These are phyloP conservation scores for Morella rubra DNA, from an alignment of 306 rosid species.

Conservation along the genomic window DNA sequence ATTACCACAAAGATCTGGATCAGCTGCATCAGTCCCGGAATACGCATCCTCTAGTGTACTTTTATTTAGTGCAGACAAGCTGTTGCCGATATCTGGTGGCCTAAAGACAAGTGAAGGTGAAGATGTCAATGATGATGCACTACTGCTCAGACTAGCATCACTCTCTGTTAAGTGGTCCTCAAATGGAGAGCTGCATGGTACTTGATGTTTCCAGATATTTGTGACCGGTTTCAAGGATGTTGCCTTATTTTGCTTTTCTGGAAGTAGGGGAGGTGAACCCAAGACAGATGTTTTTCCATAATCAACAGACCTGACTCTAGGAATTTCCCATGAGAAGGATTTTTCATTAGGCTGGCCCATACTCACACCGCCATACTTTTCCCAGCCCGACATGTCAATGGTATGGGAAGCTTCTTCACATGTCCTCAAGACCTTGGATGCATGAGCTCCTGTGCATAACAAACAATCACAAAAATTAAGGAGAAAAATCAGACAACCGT, in stretches of 20 bases:
- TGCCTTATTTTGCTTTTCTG: slow-evolving; percentile 35
- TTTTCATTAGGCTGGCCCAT: slow-evolving; percentile 39
- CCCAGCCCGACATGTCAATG: slow-evolving; percentile 34
- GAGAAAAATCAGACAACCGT: neutral
- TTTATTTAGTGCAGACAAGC: slow-evolving; percentile 34
- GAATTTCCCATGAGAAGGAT: slow-evolving; percentile 35
- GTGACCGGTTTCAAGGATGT: slow-evolving; percentile 32
- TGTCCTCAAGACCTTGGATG: slow-evolving; percentile 32
- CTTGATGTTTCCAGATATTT: slow-evolving; percentile 13
- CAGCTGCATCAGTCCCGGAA: slow-evolving; percentile 29
- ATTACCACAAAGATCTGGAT: slow-evolving; percentile 35
- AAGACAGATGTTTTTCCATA: slow-evolving; percentile 33
- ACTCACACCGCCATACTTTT: slow-evolving; percentile 24
- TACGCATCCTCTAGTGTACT: slow-evolving; percentile 35
- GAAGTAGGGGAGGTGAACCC: slow-evolving; percentile 39
- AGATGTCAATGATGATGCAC: slow-evolving; percentile 25
- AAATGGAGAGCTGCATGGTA: slow-evolving; percentile 31
- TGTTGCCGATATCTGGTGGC: slow-evolving; percentile 35
- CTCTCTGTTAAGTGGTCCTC: slow-evolving; percentile 32
- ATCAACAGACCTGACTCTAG: slow-evolving; percentile 37
- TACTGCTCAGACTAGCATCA: slow-evolving; percentile 29
- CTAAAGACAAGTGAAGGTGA: slow-evolving; percentile 25
- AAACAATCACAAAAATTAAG: slow-evolving; percentile 1
- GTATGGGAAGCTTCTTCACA: slow-evolving; percentile 34
- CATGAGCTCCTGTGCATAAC: slow-evolving; percentile 41